phyloP scores from a whole-genome alignment of 2,329 filamentous ascomycete genomes.

The Colletotrichum somersetense region DNA sequence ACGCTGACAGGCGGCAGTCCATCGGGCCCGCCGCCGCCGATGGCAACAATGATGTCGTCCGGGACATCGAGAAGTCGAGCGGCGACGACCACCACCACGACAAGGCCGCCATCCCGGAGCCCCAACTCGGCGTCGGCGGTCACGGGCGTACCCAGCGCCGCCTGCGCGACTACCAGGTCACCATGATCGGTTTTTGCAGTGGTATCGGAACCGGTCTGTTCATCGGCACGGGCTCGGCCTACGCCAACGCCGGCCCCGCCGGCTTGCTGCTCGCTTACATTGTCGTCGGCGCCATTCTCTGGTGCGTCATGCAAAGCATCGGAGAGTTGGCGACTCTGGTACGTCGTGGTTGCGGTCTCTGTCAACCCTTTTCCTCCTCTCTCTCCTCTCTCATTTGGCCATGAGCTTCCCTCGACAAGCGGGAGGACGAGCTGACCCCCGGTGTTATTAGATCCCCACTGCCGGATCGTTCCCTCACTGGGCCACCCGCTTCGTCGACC shows the following conservation, averaged over 20 bases:
- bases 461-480: slow-evolving; percentile 46
- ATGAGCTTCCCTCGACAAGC: slow-evolving; percentile 58
- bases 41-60: slow-evolving; percentile 12
- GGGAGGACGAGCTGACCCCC: background rate
- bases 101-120: slow-evolving; percentile 38
- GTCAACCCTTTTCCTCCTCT: slow-evolving; percentile 45
- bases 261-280: slow-evolving; percentile 59
- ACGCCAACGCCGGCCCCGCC: slow-evolving; percentile 57
- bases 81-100: slow-evolving; percentile 13
- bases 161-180: slow-evolving; percentile 55
- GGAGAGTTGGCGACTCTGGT: slow-evolving; percentile 56
- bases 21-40: slow-evolving; percentile 25
- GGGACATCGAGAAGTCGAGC: slow-evolving; percentile 28
- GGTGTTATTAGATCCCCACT: slow-evolving; percentile 34
- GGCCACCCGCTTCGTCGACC: slow-evolving; percentile 54
- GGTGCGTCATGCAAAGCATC: slow-evolving; percentile 60
- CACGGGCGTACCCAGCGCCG: slow-evolving; percentile 41
- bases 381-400: slow-evolving; percentile 51
- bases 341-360: slow-evolving; percentile 39
- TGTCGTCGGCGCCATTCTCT: slow-evolving; percentile 60
- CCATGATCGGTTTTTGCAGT: slow-evolving; percentile 64
- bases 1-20: slow-evolving; percentile 24
- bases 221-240: slow-evolving; percentile 58
- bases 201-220: slow-evolving; percentile 62
- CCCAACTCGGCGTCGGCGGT: slow-evolving; percentile 41